Conservation (phyloP, 331 rosid genomes). For the Cydonia oblonga region DNA sequence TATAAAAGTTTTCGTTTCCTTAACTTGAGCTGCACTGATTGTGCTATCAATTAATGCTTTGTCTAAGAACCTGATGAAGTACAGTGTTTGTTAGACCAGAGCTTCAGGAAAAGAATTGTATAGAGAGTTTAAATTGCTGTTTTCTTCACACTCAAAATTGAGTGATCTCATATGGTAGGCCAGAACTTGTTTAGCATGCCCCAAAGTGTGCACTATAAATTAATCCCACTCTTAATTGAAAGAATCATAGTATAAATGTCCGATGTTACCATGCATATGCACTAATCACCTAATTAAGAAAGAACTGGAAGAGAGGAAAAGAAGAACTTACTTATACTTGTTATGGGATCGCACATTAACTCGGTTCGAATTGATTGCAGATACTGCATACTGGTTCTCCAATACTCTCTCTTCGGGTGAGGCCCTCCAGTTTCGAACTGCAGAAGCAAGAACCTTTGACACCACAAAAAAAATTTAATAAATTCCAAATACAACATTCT, state of each 20-base stretch:
- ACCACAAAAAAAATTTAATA: background rate
- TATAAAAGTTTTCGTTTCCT: constrained; percentile 27
- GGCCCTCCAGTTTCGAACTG: background rate
- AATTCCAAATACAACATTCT: background rate
- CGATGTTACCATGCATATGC: background rate
- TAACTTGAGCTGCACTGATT: constrained; percentile 2
- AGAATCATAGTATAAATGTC: background rate
- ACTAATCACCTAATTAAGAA: background rate
- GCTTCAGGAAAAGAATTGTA: background rate
- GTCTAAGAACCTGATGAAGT: constrained; percentile 11
- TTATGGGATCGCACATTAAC: background rate
- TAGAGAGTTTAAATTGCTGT: background rate
- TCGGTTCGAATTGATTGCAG: background rate
- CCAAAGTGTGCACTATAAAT: background rate
- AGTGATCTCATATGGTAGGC: background rate
- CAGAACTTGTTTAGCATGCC: no score
- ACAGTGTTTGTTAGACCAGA: background rate
- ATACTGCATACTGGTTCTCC: background rate
- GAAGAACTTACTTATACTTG: background rate
- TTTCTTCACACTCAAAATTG: background rate
- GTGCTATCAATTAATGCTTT: constrained; percentile 11
- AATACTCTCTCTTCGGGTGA: background rate
- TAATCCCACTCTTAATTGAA: background rate
- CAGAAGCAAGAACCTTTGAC: constrained; percentile 16
- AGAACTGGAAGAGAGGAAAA: background rate